Base-by-base conservation (phyloP, 208 protist species). In the Crithidia fasciculata region DNA sequence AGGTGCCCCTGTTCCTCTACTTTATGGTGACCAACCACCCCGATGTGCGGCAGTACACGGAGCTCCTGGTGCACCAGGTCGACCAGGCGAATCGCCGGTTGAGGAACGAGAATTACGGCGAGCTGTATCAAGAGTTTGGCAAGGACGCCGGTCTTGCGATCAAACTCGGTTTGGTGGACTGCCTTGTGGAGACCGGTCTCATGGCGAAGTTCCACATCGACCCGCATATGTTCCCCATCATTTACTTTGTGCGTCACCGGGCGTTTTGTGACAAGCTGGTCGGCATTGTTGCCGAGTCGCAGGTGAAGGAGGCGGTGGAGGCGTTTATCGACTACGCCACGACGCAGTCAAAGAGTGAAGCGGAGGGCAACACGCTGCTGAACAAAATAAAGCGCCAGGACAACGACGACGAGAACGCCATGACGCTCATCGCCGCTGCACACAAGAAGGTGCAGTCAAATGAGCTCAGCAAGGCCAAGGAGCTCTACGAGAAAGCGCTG, bases 361-460 rank as follows among this genome's bases (percentile, higher is more conserved):
- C 72, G 63, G 82, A 92, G 12, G 89, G 87, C 10, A 83, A 80
- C 41, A 81, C 82, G 6, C 56, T 86, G n/a, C 84, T 82, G 28
- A 74, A 91, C 16, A 83, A 88, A 41, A 63, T 92, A 28, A 89
- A 92, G 55, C 80, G 83, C 10, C 57, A 81, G 19, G 91, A 96
- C 83, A 85, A 93, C 65, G 85, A 94, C 72, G 92, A 96, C 52
- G 92, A 96, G 62, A 96, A 96, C 69, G 82, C 90, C 47, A 90
- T 94, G 84, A 96, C 92, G 19, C 76, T 96, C 19, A 76, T 96
- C 56, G 78, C 86, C 16, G 75, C 81, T 2, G 92, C 89, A 3
- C 87, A 90, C 60, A 77, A 74, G n/a, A 80, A 89, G 69, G 67
- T 95, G 58, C 81, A 89, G 60, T 77, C 81, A 8, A 92, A 89